These are phyloP conservation scores for Phytophthora ohioensis DNA, from an alignment of 352 stramenopile species.

Conservation along the genomic window DNA sequence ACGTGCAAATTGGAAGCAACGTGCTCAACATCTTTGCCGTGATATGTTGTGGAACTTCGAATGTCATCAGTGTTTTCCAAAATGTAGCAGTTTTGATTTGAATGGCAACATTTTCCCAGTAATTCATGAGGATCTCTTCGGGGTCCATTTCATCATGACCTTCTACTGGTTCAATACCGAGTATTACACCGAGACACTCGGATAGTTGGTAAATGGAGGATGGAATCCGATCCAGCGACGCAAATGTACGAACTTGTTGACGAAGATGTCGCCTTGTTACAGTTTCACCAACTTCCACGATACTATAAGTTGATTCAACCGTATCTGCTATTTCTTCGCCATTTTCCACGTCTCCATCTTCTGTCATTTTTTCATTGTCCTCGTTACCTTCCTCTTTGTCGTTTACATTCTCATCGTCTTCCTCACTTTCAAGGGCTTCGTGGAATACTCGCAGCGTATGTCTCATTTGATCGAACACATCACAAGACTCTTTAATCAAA, in stretches of 20 bases:
- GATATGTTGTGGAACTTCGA: conserved; percentile 51
- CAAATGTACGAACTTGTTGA: conserved; percentile 51
- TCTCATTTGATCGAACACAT: conserved; percentile 39
- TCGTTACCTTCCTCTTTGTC: neutral
- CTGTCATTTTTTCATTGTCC: neutral
- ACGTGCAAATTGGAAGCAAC: conserved; percentile 64
- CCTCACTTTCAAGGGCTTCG: conserved; percentile 38
- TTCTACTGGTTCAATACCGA: conserved; percentile 69
- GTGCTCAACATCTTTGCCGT: conserved; percentile 63
- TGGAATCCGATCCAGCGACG: conserved; percentile 44
- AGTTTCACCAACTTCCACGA: neutral
- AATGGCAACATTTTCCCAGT: conserved; percentile 58
- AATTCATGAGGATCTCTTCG: conserved; percentile 81
- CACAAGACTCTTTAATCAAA: conserved; percentile 48
- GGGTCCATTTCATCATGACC: conserved; percentile 70
- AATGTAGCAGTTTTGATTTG: conserved; percentile 51
- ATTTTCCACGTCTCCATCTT: neutral
- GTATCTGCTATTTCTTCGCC: neutral
- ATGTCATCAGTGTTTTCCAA: conserved; percentile 54
- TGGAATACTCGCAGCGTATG: conserved; percentile 39
- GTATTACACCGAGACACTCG: conserved; percentile 73
- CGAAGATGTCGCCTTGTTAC: conserved; percentile 3
- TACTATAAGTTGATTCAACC: neutral
- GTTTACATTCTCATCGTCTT: conserved; percentile 12
- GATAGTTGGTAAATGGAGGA: conserved; percentile 69